Evolutionary conservation across 495 filamentous ascomycete species (phyloP).

Genomic region (Talaromyces nanjingensis): DNA sequence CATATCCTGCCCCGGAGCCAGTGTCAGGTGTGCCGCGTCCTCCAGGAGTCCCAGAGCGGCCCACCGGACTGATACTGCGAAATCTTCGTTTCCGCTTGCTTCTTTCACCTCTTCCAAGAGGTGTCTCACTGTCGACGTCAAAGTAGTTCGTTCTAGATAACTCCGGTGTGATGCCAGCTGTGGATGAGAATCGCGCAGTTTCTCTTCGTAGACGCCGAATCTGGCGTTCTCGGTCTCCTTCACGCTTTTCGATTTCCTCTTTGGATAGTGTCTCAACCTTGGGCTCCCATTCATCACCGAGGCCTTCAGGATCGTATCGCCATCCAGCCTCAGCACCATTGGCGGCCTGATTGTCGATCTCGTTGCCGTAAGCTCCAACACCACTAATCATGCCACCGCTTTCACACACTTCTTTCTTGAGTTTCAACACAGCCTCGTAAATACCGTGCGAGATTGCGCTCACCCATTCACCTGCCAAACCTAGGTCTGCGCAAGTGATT

Average conservation of each 20-base stretch:
- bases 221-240: conserved; percentile 89
- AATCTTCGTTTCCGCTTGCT: conserved; percentile 92
- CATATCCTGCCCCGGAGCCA: conserved; percentile 54
- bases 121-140: conserved; percentile 55
- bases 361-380: conserved; percentile 61
- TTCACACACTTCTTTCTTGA: conserved; percentile 95
- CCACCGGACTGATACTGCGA: conserved; percentile 74
- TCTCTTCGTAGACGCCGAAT: conserved; percentile 80
- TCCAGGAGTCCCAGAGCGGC: conserved; percentile 59
- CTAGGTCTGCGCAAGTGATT: conserved; percentile 84
- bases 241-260: conserved; percentile 96
- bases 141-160: conserved; percentile 52
- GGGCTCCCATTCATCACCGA: conserved; percentile 90
- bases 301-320: conserved; percentile 85
- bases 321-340: conserved; percentile 76
- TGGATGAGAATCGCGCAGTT: conserved; percentile 85
- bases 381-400: conserved; percentile 71
- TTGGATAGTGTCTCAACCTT: conserved; percentile 84
- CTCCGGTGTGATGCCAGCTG: conserved; percentile 64
- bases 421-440: conserved; percentile 85
- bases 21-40: conserved; percentile 72
- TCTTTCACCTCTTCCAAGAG: conserved; percentile 78
- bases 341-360: conserved; percentile 85
- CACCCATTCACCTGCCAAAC: conserved; percentile 86
- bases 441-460: conserved; percentile 92